Evolutionary conservation across 164 flowering plant genomes (phyloP).

Genomic region (Liquidambar formosana): DNA sequence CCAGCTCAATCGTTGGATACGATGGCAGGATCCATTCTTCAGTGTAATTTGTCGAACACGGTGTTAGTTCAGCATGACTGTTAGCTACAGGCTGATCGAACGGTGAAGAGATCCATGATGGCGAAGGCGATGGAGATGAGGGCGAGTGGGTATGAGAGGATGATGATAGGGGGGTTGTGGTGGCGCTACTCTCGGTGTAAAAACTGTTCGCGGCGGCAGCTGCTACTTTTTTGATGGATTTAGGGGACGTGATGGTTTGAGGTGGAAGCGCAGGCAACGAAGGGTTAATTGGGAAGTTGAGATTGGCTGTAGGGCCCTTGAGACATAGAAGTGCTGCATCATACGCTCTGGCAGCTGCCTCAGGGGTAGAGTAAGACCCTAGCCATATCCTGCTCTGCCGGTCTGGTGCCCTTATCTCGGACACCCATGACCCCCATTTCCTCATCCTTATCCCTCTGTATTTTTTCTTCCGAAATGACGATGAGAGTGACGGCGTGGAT

Average conservation of each 20-base stretch:
- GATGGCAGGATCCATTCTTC: constrained; percentile 12
- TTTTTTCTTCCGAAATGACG: constrained; percentile 20
- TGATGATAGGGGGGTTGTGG: constrained; percentile 8
- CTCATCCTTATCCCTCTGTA: constrained; percentile 94
- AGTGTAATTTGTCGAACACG: constrained; percentile 10
- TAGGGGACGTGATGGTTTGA: too few species aligned
- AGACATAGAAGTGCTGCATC: constrained; percentile 91
- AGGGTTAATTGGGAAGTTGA: constrained; percentile 58
- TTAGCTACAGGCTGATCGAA: too few species aligned
- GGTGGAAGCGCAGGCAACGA: too few species aligned
- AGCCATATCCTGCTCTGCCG: constrained; percentile 88
- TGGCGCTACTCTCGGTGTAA: not conserved
- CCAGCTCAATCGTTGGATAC: constrained; percentile 23
- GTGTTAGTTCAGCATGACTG: constrained; percentile 8
- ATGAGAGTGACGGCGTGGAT: too few species aligned
- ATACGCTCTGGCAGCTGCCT: constrained; percentile 92
- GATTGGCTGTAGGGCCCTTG: constrained; percentile 73
- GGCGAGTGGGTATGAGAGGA: not conserved
- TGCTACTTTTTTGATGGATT: too few species aligned
- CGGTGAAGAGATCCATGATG: too few species aligned
- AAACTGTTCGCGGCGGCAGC: too few species aligned
- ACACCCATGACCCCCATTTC: constrained; percentile 96
- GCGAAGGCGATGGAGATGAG: not conserved
- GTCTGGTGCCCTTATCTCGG: constrained; percentile 86
- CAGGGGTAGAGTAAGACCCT: constrained; percentile 83